Percentiles rank a stretch among this genome's conserved stretches.
phyloP scores from a whole-genome alignment of 2,329 filamentous ascomycete species.

The Allantophomopsis cytisporea region DNA sequence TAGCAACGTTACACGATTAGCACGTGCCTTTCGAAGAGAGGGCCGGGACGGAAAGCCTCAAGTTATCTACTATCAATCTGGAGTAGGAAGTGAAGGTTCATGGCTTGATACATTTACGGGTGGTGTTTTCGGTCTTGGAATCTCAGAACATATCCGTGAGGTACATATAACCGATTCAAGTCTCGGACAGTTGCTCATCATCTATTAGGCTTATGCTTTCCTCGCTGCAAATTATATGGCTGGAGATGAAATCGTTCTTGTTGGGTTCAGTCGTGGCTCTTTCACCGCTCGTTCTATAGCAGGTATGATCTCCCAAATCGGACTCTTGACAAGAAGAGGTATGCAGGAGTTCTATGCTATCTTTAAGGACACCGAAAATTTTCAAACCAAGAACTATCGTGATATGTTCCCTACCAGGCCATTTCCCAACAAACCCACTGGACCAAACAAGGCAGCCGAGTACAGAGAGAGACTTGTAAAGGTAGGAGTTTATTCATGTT shows the following conservation, averaged over 20 bases:
- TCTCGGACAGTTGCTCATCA: no score
- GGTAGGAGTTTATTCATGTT: slow-evolving; percentile 4
- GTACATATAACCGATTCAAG: no score
- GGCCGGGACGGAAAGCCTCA: slow-evolving; percentile 35
- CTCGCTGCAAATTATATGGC: slow-evolving; percentile 27
- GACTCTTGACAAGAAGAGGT: slow-evolving; percentile 26
- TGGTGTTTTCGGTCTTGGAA: slow-evolving; percentile 38
- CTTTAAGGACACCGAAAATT: slow-evolving; percentile 23
- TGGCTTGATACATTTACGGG: slow-evolving; percentile 32
- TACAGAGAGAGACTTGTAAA: slow-evolving; percentile 19
- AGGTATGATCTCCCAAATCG: slow-evolving; percentile 20
- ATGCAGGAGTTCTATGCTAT: slow-evolving; percentile 27
- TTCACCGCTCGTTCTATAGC: slow-evolving; percentile 24
- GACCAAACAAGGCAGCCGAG: neutral
- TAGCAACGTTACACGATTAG: slow-evolving; percentile 45
- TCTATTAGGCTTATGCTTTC: slow-evolving; percentile 25
- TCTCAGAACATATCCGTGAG: slow-evolving; percentile 34
- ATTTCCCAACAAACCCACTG: neutral
- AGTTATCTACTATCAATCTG: slow-evolving; percentile 44
- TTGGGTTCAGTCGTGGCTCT: slow-evolving; percentile 25
- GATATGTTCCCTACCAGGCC: slow-evolving; percentile 1
- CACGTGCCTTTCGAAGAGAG: slow-evolving; percentile 35
- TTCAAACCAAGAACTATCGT: slow-evolving; percentile 12
- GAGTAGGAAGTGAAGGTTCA: slow-evolving; percentile 39
- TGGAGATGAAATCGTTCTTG: slow-evolving; percentile 21